Evolutionary conservation across 2,329 filamentous ascomycete genomes (phyloP), one percentile per base, ranked within the genome.

Genomic region (Chlorencoelia australis): DNA sequence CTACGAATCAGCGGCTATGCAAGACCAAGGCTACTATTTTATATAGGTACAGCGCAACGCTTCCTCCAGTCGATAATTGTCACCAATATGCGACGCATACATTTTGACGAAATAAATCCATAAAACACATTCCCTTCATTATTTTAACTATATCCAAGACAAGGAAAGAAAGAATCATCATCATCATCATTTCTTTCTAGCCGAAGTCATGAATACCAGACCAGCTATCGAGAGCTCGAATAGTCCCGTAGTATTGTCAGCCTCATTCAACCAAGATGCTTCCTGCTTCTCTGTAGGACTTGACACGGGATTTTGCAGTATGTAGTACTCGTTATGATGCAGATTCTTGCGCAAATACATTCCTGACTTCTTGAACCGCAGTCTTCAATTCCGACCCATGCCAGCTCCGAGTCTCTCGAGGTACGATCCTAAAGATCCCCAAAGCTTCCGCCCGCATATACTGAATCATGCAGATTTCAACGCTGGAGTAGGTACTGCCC

Each of bases 241-340:
- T 28, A 75, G 79, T 36, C 80, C 82, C 4, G 73, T 79, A 42
- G 88, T 87, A 8, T 71, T 95, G 24, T 93, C 85, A 10, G 76
- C 81, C 30, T 76, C 82, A 7, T 94, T 94, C 65, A 96, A 95
- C 56, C 71, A 76, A 52, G 84, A 91, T 57, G 75, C 75, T 47
- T 88, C 76, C 50, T 88, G 82, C 54, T 96, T 96, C 60, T 75
- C 86, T 17, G 82, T 93, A 19, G 91, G 86, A 7, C 68, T 94
- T 7, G 83, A 94, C 54, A 79, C 79, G 8, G 89, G 89, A 18
- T 88, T 93, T 58, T 83, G 81, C 60, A 77, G 85, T 88, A 71
- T 53, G 78, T 58, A 31, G 22, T 29, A 15, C 22, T 15, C 14
- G 17, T 20, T 20, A 5, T 2, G 20, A 29, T 33, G 20, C 30